Evolutionary conservation across 1,284 basidiomycete genomes (phyloP), one percentile per base, ranked within the genome.

Genomic region (Irpex sp.): DNA sequence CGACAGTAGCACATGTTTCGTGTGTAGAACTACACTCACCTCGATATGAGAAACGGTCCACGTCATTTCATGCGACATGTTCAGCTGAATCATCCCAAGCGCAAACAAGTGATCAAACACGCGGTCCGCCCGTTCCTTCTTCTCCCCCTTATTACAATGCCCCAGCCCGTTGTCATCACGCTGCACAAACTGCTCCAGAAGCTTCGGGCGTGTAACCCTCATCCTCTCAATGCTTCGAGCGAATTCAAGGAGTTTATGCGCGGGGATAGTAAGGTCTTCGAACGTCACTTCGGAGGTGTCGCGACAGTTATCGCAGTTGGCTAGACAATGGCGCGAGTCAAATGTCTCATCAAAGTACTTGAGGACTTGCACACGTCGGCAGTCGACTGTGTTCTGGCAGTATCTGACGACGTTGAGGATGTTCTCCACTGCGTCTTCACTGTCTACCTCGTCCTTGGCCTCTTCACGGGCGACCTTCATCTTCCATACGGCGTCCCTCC

Each of bases 351-450:
- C 70, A 68, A 85, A 87, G 72, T 93, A 91, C 46, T 81, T 83
- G 51, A 99, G 83, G 17, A 99, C 81, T 70, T 94, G 92, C 2
- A 84, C 82, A 1, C 97, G 88, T 7, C 97, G 89, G 71, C 97
- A 99, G 68, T 94, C 92, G 43, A 88, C 86, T 63, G 86, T 83
- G 75, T 98, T 95, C 61, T 79, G 74, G 75, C 93, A 96, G 75
- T 90, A 99, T 59, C 85, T 78, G 11, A 89, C 80, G 50, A 93
- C 85, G n/a, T 81, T 78, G 3, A 77, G 71, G 35, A 92, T 73
- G 35, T 82, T 83, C 21, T 83, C 81, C 55, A 79, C 75, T 65
- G 87, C 84, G 11, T 87, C 82, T 57, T 83, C 78, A 68, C 84
- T 85, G 66, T 90, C 86, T 57, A 81, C 81, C 0, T 68, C 64